Conservation (phyloP, 306 rosid genomes). For the Cucurbita pepo region DNA sequence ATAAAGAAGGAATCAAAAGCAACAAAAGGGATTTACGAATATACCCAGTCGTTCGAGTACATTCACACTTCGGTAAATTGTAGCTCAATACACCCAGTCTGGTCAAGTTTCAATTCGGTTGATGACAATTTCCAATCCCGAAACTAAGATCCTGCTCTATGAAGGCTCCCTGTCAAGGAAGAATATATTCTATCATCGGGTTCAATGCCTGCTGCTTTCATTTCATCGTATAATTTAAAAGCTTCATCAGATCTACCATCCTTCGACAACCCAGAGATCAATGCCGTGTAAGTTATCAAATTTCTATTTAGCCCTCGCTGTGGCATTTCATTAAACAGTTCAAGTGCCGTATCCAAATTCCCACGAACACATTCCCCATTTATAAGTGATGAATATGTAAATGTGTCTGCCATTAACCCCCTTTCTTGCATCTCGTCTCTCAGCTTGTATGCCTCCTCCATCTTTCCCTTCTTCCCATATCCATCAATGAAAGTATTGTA, state of each 20-base stretch:
- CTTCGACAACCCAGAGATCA: constrained; percentile 71
- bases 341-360: constrained; percentile 43
- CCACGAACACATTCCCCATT: constrained; percentile 58
- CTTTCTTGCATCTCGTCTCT: constrained; percentile 38
- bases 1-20: not conserved
- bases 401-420: constrained; percentile 51
- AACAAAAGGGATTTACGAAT: not conserved
- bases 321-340: constrained; percentile 50
- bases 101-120: not conserved
- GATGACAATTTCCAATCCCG: not conserved
- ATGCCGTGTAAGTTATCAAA: constrained; percentile 40
- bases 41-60: not conserved
- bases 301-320: constrained; percentile 29
- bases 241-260: constrained; percentile 71
- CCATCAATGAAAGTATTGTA: constrained; percentile 62
- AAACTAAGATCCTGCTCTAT: constrained; percentile 13
- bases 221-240: constrained; percentile 54
- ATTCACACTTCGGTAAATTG: not conserved
- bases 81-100: not conserved
- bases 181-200: constrained; percentile 70
- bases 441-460: constrained; percentile 37
- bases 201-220: constrained; percentile 37
- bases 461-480: constrained; percentile 44
- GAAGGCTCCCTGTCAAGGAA: constrained; percentile 54
- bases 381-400: constrained; percentile 62